phyloP scores from a whole-genome alignment of 1,284 basidiomycete species.

The Chalciporus piperatoides region DNA sequence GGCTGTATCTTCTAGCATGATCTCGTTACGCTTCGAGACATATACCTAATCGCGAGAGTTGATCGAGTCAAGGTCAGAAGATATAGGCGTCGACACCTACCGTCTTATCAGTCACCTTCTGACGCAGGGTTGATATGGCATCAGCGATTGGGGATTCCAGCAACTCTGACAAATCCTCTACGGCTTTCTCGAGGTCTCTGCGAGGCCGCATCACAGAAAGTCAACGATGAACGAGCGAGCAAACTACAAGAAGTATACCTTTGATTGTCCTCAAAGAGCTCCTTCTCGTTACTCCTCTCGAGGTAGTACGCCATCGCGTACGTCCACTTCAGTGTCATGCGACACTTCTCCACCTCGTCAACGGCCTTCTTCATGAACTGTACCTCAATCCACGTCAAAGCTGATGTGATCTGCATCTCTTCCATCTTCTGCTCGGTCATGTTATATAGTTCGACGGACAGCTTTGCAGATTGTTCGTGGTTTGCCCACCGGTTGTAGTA shows the following conservation, averaged over 20 bases:
- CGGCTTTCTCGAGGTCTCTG: conserved; percentile 91
- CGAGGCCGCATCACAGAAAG: conserved; percentile 1
- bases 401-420: conserved; percentile 92
- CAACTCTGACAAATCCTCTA: conserved; percentile 91
- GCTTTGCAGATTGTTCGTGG: conserved; percentile 96
- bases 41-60: conserved; percentile 60
- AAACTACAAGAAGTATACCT: conserved; percentile 43
- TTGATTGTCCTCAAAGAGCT: conserved; percentile 97
- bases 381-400: conserved; percentile 96
- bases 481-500: conserved; percentile 99
- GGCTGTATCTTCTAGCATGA: conserved; percentile 92
- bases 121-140: conserved; percentile 76
- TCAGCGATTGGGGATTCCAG: conserved; percentile 87
- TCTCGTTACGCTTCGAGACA: conserved; percentile 93
- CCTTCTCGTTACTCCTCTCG: conserved; percentile 87
- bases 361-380: conserved; percentile 99
- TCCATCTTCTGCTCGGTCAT: conserved; percentile 99
- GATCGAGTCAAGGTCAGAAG: conserved; percentile 4
- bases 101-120: conserved; percentile 93
- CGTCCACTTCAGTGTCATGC: conserved; percentile 98
- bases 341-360: conserved; percentile 85
- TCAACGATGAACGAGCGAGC: neutral
- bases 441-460: conserved; percentile 87
- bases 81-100: conserved; percentile 42
- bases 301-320: conserved; percentile 99